Evolutionary conservation across 495 filamentous ascomycete genomes (phyloP), one percentile per base, ranked within the genome.

Genomic region (Cairneyella variabilis): DNA sequence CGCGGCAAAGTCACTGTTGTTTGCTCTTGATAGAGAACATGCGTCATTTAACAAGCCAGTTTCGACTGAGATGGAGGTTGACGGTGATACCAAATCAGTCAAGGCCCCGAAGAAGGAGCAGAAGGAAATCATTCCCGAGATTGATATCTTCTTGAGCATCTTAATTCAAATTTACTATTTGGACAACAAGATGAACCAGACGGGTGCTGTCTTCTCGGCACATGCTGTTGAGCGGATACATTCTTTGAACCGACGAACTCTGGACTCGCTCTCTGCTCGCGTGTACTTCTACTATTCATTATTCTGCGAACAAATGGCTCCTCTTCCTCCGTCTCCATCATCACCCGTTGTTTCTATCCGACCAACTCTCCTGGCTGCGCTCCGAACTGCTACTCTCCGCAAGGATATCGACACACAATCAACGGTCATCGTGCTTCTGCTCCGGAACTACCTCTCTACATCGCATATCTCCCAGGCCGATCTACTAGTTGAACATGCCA

Each of bases 401-500:
- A 97, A 97, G 72, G 93, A 98, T 71, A 79, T 89, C 58, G 93
- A 98, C 54, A 96, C 90, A 17, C 93, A 97, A 73, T 90, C 93
- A 22, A 91, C 91, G 6, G 89, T 96, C 55, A 95, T 92, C 64
- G 92, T 91, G 2, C 77, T 98, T 41, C 82, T 98, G 22, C 86
- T 98, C 56, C 91, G 93, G 57, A 98, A 92, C 69, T 97, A 98
- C 67, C 83, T 98, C 57, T 84, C 86, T 22, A 97, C 95, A 11
- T 96, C 95, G 40, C 91, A 97, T 68, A 96, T 97, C 69, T 84
- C 89, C 18, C 93, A 97, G 75, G 93, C 95, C 55, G 95, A 98
- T 70, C 83, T 97, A 32, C 76, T 98, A 49, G 89, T 98, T 55
- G 88, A 88, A 26, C 95, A 97, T 70, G 96, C 92, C 43, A 83